These are phyloP conservation scores for Rhodotorula paludigena DNA, from an alignment of 768 basidiomycete genomes.

Conservation along the genomic window DNA sequence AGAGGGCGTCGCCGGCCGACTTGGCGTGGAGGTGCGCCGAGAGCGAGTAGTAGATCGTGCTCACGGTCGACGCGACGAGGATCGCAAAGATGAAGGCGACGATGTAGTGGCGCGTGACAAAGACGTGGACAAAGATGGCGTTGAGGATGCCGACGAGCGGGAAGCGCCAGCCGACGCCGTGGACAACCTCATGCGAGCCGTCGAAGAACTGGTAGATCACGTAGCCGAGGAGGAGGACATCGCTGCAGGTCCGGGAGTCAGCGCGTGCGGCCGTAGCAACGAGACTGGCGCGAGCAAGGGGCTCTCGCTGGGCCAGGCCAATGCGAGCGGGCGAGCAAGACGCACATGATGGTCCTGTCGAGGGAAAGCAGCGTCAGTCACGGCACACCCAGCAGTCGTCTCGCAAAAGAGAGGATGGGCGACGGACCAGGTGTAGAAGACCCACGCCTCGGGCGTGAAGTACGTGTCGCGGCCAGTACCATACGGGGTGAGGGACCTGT, in stretches of 20 bases:
- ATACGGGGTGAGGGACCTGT: constrained; percentile 45
- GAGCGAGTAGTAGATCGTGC: constrained; percentile 64
- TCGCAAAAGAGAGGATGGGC: neutral
- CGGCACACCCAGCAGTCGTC: neutral
- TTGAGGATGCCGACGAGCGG: constrained; percentile 81
- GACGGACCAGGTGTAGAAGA: constrained; percentile 83
- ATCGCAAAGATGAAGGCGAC: constrained; percentile 79
- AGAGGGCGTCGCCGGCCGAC: constrained; percentile 54
- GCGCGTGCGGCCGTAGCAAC: too few relatives aligned
- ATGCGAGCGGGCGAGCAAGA: neutral
- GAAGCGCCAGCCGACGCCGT: constrained; percentile 87
- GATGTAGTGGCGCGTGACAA: constrained; percentile 3
- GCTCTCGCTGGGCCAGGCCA: neutral
- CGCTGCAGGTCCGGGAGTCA: constrained; percentile 43
- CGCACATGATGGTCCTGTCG: constrained; percentile 41
- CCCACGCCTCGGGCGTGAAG: constrained; percentile 88
- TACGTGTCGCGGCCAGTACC: constrained; percentile 77
- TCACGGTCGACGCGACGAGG: constrained; percentile 70
- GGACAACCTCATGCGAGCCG: constrained; percentile 56
- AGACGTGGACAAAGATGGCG: constrained; percentile 63
- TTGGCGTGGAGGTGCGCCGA: constrained; percentile 75
- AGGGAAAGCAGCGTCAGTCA: too few relatives aligned
- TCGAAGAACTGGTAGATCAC: constrained; percentile 56
- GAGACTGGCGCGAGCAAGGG: constrained; percentile 2
- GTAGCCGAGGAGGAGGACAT: constrained; percentile 82